Evolutionary conservation across 202 grass and related monocot genomes (phyloP), one percentile per base, ranked within the genome.

Genomic region (Schoenoplectus tabernaemontani): DNA sequence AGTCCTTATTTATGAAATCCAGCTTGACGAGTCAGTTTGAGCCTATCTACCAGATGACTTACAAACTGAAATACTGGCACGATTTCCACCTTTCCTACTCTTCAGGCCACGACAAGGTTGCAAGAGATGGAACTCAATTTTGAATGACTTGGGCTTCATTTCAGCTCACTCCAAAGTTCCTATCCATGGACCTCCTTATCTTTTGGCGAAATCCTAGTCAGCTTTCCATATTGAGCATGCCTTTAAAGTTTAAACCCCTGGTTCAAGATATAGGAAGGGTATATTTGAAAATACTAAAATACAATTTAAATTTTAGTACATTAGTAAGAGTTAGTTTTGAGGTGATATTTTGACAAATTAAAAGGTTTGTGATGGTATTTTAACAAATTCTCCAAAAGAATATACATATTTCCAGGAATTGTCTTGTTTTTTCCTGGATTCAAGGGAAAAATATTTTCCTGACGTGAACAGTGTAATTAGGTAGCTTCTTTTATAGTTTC

Each of bases 11-110:
- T 79, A 85, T 24, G 91, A 97, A 85, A 87, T 92, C 44, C 90
- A 48, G 28, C 90, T 97, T 89, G 91, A 97, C 43, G 79, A 88
- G 59, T 3, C 13, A 58, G 78, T 97, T 71, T 97, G 91, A 91
- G 78, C 76, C 17, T 70, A 59, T 10, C 83, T 97, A 70, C 93
- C 93, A 1, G 91, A 97, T 47, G 93, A 97, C 77, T 82, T 93
- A 43, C 89, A 91, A 72, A 61, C 89, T 13, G 93, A 97, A 81
- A 69, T 97, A 60, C 87, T 93, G 23, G 93, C 91, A 33, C 87
- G 93, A 43, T 87, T 97, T 19, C 89, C 93, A 67, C 93, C 93
- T 34, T 93, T 97, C 85, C 85, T 91, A 54, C 89, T 97, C 81
- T 90, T 88, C 84, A 89, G 83, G 81, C 68, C 93, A 51, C 89